Evolutionary conservation across 1,139 yeast genomes (phyloP).

Genomic region (Saccharomyces hybrid): DNA sequence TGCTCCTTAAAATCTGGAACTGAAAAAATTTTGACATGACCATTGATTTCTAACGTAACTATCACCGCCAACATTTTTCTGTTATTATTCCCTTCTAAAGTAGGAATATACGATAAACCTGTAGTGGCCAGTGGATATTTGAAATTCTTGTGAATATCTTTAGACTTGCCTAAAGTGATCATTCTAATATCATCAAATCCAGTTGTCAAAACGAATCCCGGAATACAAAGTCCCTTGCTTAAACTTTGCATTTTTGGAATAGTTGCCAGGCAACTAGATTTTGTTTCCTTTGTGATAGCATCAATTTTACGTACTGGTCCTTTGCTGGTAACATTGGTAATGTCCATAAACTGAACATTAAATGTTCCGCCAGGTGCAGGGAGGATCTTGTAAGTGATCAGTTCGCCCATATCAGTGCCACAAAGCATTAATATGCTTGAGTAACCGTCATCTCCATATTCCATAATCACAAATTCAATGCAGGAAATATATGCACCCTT

Average conservation of each 20-base stretch:
- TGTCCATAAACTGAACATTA: constrained; percentile 49
- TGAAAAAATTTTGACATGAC: constrained; percentile 40
- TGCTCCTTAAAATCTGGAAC: constrained; percentile 51
- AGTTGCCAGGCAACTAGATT: constrained; percentile 59
- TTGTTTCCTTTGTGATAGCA: constrained; percentile 52
- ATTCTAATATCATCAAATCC: constrained; percentile 61
- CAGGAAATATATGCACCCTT: constrained; percentile 42
- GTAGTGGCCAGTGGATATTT: constrained; percentile 49
- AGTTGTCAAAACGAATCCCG: constrained; percentile 55
- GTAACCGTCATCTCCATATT: constrained; percentile 52
- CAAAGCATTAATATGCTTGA: constrained; percentile 66
- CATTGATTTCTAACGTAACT: constrained; percentile 37
- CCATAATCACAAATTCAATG: constrained; percentile 68
- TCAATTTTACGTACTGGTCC: constrained; percentile 46
- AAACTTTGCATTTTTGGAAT: constrained; percentile 53
- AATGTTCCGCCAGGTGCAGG: constrained; percentile 69
- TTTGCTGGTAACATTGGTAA: constrained; percentile 42
- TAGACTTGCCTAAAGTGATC: constrained; percentile 51
- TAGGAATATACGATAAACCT: constrained; percentile 44
- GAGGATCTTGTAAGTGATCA: constrained; percentile 56
- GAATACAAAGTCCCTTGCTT: constrained; percentile 53
- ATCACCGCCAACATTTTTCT: constrained; percentile 38
- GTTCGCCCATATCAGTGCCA: constrained; percentile 77
- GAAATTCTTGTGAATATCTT: constrained; percentile 51
- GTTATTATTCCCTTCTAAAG: constrained; percentile 18